Percentiles rank a stretch among this genome's conserved stretches.
Evolutionary conservation across 345 rosid genomes (phyloP).

Genomic region (Melaleuca alternifolia): DNA sequence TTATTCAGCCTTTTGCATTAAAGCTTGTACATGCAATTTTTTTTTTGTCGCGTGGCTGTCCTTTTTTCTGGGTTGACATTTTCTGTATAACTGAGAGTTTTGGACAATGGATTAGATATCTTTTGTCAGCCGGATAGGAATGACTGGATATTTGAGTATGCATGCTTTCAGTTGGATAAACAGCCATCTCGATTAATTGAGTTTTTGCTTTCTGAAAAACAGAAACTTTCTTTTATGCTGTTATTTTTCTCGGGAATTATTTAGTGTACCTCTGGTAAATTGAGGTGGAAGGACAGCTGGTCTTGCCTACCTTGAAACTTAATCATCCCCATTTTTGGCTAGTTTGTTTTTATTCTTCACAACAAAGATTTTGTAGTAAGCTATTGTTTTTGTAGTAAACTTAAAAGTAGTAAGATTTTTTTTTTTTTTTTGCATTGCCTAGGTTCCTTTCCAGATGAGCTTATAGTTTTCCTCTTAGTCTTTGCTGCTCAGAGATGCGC

Average conservation of each 20-base stretch:
- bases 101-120: neutral
- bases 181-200: neutral
- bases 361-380: neutral
- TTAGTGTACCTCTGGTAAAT: neutral
- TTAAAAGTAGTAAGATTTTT: too few species aligned
- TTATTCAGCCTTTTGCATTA: neutral
- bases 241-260: neutral
- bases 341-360: neutral
- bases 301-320: neutral
- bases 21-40: neutral
- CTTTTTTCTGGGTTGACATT: neutral
- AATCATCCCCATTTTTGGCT: neutral
- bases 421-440: too few species aligned
- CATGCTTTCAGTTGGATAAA: neutral
- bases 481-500: neutral
- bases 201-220: neutral
- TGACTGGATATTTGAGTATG: neutral
- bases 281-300: neutral
- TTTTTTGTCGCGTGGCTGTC: neutral
- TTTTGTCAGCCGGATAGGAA: neutral
- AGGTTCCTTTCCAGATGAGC: neutral
- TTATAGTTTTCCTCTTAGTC: neutral
- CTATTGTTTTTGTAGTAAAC: too few species aligned
- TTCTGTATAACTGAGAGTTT: neutral
- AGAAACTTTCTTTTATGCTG: neutral